phyloP scores from a whole-genome alignment of 2,329 filamentous ascomycete species.

The Berkeleyomyces rouxiae region DNA sequence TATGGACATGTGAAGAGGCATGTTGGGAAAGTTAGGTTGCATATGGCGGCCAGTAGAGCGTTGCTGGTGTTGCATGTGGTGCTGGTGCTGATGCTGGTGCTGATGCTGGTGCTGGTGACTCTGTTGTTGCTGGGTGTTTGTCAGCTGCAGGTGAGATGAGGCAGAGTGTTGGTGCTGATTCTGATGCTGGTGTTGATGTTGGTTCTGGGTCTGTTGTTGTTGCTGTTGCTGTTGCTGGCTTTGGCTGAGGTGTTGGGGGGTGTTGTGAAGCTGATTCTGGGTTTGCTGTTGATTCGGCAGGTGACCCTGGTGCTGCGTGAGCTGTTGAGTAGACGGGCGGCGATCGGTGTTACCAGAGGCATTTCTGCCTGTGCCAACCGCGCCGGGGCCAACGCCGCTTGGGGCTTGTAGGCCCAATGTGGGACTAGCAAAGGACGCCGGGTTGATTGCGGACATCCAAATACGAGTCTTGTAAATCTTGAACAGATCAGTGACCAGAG shows the following conservation, averaged over 20 bases:
- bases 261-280: constrained; percentile 19
- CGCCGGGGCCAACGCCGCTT: constrained; percentile 48
- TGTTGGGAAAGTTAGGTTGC: not conserved
- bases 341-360: constrained; percentile 30
- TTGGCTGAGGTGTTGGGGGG: constrained; percentile 16
- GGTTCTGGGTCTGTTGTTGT: constrained; percentile 9
- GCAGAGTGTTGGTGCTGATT: not conserved
- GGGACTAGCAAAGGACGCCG: constrained; percentile 78
- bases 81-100: constrained; percentile 1
- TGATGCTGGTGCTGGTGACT: constrained; percentile 21
- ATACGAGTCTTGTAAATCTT: constrained; percentile 99
- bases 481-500: constrained; percentile 89
- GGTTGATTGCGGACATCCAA: constrained; percentile 99
- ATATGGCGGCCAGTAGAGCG: not conserved
- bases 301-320: constrained; percentile 21
- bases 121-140: constrained; percentile 17
- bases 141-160: not conserved
- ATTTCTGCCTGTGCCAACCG: constrained; percentile 40
- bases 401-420: constrained; percentile 55
- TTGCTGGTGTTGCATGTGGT: constrained; percentile 5
- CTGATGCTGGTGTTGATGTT: not conserved
- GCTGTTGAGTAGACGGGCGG: constrained; percentile 24
- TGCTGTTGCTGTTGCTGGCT: constrained; percentile 13
- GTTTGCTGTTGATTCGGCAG: constrained; percentile 28
- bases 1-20: not conserved